These are phyloP conservation scores for Parietichytrium sp. DNA, from an alignment of 108 stramenopile genomes.

Conservation along the genomic window DNA sequence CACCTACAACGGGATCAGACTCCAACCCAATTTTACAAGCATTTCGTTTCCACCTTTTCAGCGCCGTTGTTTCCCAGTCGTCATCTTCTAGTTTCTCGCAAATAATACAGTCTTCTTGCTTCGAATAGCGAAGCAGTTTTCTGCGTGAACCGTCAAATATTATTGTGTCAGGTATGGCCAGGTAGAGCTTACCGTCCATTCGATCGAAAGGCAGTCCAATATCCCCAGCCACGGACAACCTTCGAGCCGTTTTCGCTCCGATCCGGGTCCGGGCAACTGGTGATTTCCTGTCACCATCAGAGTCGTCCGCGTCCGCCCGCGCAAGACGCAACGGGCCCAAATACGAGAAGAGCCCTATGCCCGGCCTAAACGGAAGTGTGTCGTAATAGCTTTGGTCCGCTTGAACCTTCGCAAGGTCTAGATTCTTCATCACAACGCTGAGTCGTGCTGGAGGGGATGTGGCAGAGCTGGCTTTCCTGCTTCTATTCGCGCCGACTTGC, in stretches of 20 bases:
- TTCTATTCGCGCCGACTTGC: too few species aligned
- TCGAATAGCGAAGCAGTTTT: neutral
- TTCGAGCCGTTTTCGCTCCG: too few species aligned
- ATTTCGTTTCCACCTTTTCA: neutral
- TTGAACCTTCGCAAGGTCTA: neutral
- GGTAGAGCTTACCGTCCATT: neutral
- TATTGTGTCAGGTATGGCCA: neutral
- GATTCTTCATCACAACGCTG: too few species aligned
- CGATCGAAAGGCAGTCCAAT: neutral
- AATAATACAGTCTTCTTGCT: neutral
- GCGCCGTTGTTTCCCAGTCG: neutral
- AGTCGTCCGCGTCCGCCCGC: neutral
- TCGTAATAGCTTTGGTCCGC: neutral
- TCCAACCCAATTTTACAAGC: neutral
- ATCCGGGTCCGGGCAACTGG: too few species aligned
- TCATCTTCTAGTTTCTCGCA: neutral
- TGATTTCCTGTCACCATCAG: too few species aligned
- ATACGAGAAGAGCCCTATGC: neutral
- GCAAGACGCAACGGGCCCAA: neutral
- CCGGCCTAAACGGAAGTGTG: neutral
- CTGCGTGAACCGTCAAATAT: neutral
- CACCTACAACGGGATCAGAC: neutral
- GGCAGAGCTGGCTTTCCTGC: too few species aligned
- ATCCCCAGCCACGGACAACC: neutral
- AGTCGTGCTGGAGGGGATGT: too few species aligned